Base-by-base conservation (phyloP, 2,329 filamentous ascomycete species). In the Drechmeria coniospora region DNA sequence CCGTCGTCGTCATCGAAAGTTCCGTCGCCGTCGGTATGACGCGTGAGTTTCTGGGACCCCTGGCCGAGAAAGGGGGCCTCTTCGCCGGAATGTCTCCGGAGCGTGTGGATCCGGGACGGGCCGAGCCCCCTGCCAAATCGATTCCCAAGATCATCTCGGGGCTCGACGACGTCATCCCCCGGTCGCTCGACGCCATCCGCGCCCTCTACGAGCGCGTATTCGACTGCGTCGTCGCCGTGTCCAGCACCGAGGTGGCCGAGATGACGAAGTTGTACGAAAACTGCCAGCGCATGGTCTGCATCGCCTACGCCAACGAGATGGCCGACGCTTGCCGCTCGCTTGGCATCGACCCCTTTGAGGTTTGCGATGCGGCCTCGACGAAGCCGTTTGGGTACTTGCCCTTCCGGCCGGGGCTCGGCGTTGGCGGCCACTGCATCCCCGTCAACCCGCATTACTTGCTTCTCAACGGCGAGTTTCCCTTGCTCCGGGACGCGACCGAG, bases 241-340 rank as follows among this genome's bases (percentile, higher is more conserved):
- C 60, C 8, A 47, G 44, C 17, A 63, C 65, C 2, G 65, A 70
- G 37, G 63, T 67, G 1, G 65, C 65, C 2, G 65, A 69, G 43
- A 68, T 69, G 61, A 63, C 57, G 35, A 70, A 70, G 45, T 46
- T 70, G 9, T 70, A 67, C 38, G 65, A 69, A 33, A 70, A 69
- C 40, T 70, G 65, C 39, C 63, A 68, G 40, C 53, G 65, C 2
- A 68, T 66, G 58, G 47, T 69, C 9, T 55, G 54, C 38, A 65
- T 67, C 19, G 63, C 65, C 1, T 69, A 63, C 31, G 62, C 56
- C 31, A 68, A 68, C 36, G 65, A 69, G 34, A 67, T 69, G 59
- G 62, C 63, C 1, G 61, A 68, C 35, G 63, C 65, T 6, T 68
- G 63, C 29, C 29, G 43, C 6, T 33, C 44, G 1, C 53, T 59